Evolutionary conservation across 768 basidiomycete species (phyloP), one percentile per base, ranked within the genome.

Genomic region (Pleurotus sapidus): DNA sequence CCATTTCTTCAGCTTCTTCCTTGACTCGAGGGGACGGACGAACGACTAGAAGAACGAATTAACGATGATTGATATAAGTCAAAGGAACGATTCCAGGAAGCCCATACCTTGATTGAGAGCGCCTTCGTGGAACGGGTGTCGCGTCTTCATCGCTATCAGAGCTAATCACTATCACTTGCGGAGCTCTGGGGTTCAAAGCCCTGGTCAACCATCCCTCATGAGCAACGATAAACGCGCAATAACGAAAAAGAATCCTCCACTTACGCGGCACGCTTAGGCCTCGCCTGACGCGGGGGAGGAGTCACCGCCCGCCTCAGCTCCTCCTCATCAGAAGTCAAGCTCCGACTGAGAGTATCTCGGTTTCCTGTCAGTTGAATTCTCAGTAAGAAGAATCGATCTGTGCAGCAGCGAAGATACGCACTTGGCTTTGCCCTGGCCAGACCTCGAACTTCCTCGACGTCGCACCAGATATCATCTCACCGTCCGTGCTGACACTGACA

Each of bases 201-300:
- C 78, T 82, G 53, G 11, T 55, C 4, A 17, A 8, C 9, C 30
- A 34, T 3, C 30, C 11, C 5, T 18, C 20, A 54, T 20, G 15
- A 40, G 53, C 6, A 55, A 34, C 6, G 49, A 14, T 17, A 46
- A 8, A 38, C 6, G 20, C 4, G 20, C 24, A 12, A 25, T 14
- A n/a, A 59, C 3, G 11, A 45, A 30, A 17, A 27, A 45, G 6
- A n/a, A 46, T 18, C 46, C 12, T 18, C 46, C 12, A 70, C 85
- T 61, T 71, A 87, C 86, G 77, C 85, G 40, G 81, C 77, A 62
- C 87, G 74, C 65, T 77, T 81, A 2, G 87, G 87, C 63, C 87
- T 65, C 6, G 67, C 70, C 53, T 84, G 73, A 17, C 77, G 80
- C n/a, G 83, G 81, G 9, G 72, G 69, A 37, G 72, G 66, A 34